These are phyloP conservation scores for Leucocoprinus leucothites DNA, from an alignment of 768 basidiomycete species.

Conservation along the genomic window DNA sequence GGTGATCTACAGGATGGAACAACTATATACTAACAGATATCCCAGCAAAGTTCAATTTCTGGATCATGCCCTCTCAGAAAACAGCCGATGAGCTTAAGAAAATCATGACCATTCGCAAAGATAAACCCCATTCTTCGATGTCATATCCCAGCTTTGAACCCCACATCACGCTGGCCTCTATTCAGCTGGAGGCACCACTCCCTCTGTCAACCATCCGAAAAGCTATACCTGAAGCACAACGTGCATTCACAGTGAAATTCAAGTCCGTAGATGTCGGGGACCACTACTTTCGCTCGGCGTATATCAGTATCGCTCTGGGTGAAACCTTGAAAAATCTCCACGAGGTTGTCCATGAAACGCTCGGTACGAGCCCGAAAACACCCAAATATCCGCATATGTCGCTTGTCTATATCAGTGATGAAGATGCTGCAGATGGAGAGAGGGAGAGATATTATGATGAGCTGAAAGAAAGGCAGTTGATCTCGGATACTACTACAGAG, in stretches of 20 bases:
- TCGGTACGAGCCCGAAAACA: constrained; percentile 40
- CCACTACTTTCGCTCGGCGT: constrained; percentile 72
- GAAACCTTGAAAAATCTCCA: constrained; percentile 48
- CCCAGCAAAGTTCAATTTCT: constrained; percentile 41
- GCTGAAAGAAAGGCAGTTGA: constrained; percentile 26
- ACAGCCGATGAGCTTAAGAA: constrained; percentile 41
- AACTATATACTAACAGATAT: background rate
- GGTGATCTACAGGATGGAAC: background rate
- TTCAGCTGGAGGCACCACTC: constrained; percentile 26
- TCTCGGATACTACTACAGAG: background rate
- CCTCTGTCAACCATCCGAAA: constrained; percentile 22
- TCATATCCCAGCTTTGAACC: constrained; percentile 65
- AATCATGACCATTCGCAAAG: constrained; percentile 41
- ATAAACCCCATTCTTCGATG: constrained; percentile 20
- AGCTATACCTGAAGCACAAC: constrained; percentile 13
- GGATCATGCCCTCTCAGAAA: constrained; percentile 60
- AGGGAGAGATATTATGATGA: constrained; percentile 45
- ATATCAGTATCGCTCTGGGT: constrained; percentile 46
- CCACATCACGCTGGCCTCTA: constrained; percentile 66
- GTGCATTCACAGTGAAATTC: constrained; percentile 44
- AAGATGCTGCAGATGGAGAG: constrained; percentile 51
- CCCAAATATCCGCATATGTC: constrained; percentile 73
- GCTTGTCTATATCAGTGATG: constrained; percentile 67
- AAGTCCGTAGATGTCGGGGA: constrained; percentile 51
- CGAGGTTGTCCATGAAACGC: constrained; percentile 35